Base-by-base conservation (phyloP, 495 filamentous ascomycete species). In the Penicillium egyptiacum region DNA sequence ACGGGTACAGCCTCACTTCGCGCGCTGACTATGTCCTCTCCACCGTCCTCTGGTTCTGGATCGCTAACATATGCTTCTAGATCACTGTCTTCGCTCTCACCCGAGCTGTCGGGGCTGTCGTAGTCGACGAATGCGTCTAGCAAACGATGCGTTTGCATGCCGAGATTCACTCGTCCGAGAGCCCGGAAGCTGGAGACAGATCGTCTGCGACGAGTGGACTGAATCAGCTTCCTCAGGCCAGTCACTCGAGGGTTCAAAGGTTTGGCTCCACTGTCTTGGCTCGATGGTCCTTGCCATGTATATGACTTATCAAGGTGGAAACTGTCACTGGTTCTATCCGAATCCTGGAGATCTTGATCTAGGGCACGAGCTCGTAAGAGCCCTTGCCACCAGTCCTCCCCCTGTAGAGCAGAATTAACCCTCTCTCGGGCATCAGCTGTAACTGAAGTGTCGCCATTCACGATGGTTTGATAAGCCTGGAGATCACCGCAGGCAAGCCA, bases 321-420 rank as follows among this genome's bases (percentile, higher is more conserved):
- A 17, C 64, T 55, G 14, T 63, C 56, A 52, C 42, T 51, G 16
- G 31, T 35, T 30, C 57, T 50, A 6, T 63, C 65, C 19, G 55
- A 62, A 10, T 49, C 59, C 16, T 63, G 53, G 4, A 58, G 54
- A 12, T 59, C 57, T 20, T 69, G 57, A 23, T 60, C 53, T 35
- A 60, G 70, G 30, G 78, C 79, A 45, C 89, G 79, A 35, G 84
- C 72, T 55, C 68, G 77, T 57, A 84, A 80, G n/a, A 93, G 72
- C 39, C 90, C 88, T 56, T 86, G 80, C 91, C 91, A 95, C 91
- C 91, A 95, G 37, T 85, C 85, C 62, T 94, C 85, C 16, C 85
- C 80, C 54, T 81, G 80, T 42, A 94, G 67, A 41, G 81, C 76
- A 11, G 79, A 75, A 39, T 88, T 76, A 22, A 91, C 83, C 16